Evolutionary conservation across 164 flowering plant genomes (phyloP), one percentile per base, ranked within the genome.

Genomic region (Magnolia sinica): DNA sequence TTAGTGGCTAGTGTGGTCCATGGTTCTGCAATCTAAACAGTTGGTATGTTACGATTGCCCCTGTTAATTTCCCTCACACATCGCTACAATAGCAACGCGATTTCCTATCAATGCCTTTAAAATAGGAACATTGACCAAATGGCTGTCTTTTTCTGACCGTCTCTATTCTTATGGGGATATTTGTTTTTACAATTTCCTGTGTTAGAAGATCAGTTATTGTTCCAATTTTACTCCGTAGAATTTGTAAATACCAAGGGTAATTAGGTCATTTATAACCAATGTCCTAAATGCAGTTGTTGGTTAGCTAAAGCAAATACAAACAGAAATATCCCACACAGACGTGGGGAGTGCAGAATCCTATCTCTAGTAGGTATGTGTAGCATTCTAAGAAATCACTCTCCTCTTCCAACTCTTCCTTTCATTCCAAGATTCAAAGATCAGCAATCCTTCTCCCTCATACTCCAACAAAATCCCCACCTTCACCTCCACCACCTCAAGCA

Each of bases 401-500:
- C 19, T 16, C 50, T 50, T 14, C 18, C 19, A 7, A 18, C 51
- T 75, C 68, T 31, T 7, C 70, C 22, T 61, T 61, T 76, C 49
- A n/a, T 80, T 74, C 75, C 51, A 55, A 73, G 77, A 65, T 64
- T 77, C 2, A 70, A 65, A 74, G 73, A 74, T 8, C 72, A 80
- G 18, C 74, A 72, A 78, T 59, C 75, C 58, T 22, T 78, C 31
- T 80, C 77, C 22, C 72, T 27, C 24, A 19, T 77, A 29, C 68
- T 80, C 22, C 74, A 63, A 45, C 76, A 77, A 52, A 77, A 77
- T 20, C 79, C 79, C 0, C 19, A 16, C 14, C 72, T 77, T 58
- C 70, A 73, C 22, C 52, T 80, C 16, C 74, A 64, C 67, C 77
- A 80, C 27, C 80, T 77, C 72, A 80, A 80, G 68, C 79, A 80